A percentile compares a stretch with the other conserved stretches of the same genome.
Evolutionary conservation across 441 rosid genomes (phyloP).

Genomic region (Populus hybrid): DNA sequence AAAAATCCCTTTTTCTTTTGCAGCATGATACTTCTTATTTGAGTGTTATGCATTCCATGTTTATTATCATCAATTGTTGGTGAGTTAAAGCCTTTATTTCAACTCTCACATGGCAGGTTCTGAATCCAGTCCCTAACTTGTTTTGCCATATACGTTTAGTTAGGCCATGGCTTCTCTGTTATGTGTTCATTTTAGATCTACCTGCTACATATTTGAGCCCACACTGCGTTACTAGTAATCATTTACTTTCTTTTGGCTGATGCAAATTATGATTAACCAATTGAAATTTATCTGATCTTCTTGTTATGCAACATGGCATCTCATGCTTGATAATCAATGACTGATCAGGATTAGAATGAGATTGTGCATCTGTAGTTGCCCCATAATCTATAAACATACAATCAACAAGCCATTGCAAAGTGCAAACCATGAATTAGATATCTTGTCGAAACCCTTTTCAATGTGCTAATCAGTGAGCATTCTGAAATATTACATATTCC

Average conservation of each 20-base stretch:
- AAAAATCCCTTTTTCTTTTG: constrained; percentile 5
- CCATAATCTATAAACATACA: not conserved
- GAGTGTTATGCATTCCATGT: not conserved
- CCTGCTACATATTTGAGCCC: not conserved
- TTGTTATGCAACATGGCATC: not conserved
- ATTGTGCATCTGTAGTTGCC: not conserved
- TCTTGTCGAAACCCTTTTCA: not conserved
- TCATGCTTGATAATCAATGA: not conserved
- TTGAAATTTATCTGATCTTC: not conserved
- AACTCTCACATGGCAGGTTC: too few species aligned
- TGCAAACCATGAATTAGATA: not conserved
- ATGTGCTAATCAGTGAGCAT: not conserved
- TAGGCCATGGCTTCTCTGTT: too few species aligned
- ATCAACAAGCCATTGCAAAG: not conserved
- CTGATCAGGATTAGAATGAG: not conserved
- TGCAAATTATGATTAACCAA: not conserved
- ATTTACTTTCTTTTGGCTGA: not conserved
- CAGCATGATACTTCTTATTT: constrained; percentile 3
- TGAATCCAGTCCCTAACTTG: too few species aligned
- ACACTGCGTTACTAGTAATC: not conserved
- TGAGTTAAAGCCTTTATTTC: not conserved
- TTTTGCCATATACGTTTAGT: too few species aligned
- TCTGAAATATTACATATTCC: not conserved
- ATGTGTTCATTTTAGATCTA: not conserved
- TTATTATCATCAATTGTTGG: not conserved